phyloP scores from a whole-genome alignment of 768 basidiomycete genomes.

The Gyrodon lividus region DNA sequence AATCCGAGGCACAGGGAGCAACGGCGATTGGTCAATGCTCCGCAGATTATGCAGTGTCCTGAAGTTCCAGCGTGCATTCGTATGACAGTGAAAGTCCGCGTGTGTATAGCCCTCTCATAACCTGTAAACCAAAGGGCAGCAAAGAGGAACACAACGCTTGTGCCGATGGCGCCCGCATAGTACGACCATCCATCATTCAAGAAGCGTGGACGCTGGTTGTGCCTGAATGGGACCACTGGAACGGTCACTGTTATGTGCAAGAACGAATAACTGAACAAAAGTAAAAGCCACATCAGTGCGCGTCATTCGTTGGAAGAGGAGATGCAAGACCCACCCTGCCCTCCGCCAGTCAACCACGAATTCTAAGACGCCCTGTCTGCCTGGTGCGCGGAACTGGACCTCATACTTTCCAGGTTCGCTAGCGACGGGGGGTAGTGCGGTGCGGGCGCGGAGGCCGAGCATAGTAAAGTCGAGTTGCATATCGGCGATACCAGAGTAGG shows the following conservation, averaged over 20 bases:
- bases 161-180: slow-evolving; percentile 88
- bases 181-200: slow-evolving; percentile 95
- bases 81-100: too few relatives aligned
- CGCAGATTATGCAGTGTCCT: too few relatives aligned
- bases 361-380: slow-evolving; percentile 98
- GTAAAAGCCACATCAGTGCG: not conserved
- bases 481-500: slow-evolving; percentile 71
- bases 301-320: not conserved
- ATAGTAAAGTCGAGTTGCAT: slow-evolving; percentile 96
- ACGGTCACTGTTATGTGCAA: slow-evolving; percentile 73
- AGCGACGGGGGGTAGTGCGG: slow-evolving; percentile 58
- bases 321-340: slow-evolving; percentile 59
- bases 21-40: too few relatives aligned
- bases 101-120: too few relatives aligned
- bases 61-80: too few relatives aligned
- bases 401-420: slow-evolving; percentile 67
- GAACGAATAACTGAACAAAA: slow-evolving; percentile 59
- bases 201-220: slow-evolving; percentile 95
- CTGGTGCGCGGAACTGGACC: slow-evolving; percentile 86
- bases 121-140: slow-evolving; percentile 85
- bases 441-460: slow-evolving; percentile 96
- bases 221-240: slow-evolving; percentile 87
- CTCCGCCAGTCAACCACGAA: slow-evolving; percentile 88
- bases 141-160: slow-evolving; percentile 83
- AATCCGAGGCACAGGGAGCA: too few relatives aligned